A percentile compares a stretch with the other conserved stretches of the same genome.
Conservation (phyloP, 2,329 filamentous ascomycete genomes). For the Fonsecaea erecta region DNA sequence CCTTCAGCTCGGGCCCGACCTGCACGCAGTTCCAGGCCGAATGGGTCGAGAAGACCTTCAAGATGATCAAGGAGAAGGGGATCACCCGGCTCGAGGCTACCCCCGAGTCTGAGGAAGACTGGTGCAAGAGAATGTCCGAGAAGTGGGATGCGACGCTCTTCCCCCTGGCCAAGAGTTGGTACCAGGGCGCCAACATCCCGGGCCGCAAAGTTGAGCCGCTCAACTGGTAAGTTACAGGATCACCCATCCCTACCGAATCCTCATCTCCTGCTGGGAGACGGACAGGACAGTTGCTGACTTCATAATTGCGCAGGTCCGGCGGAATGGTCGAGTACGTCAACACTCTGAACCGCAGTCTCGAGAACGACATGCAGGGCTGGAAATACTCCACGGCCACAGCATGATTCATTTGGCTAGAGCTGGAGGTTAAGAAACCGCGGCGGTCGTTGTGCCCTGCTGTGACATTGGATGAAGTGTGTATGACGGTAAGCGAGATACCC, state of each 20-base stretch:
- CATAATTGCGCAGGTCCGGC: constrained; percentile 29
- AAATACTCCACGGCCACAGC: constrained; percentile 20
- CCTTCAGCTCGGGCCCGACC: constrained; percentile 51
- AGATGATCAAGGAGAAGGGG: constrained; percentile 52
- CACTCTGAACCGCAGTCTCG: constrained; percentile 27
- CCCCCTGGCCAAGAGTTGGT: constrained; percentile 56
- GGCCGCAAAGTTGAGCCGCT: constrained; percentile 60
- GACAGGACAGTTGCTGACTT: constrained; percentile 8
- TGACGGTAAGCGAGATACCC: background rate
- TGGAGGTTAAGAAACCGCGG: too few species aligned
- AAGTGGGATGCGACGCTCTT: constrained; percentile 56
- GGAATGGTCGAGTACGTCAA: constrained; percentile 33
- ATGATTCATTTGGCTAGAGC: too few species aligned
- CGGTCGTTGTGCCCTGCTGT: too few species aligned
- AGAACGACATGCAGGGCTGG: constrained; percentile 34
- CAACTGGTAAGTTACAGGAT: constrained; percentile 47
- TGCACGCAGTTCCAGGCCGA: constrained; percentile 61
- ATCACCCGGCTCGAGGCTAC: constrained; percentile 60
- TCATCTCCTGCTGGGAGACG: too few species aligned
- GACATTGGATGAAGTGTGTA: background rate
- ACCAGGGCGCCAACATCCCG: constrained; percentile 62
- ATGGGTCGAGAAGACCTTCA: constrained; percentile 57
- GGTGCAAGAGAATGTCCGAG: constrained; percentile 51
- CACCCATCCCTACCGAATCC: too few species aligned
- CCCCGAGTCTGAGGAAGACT: constrained; percentile 51